Conservation (phyloP, 306 rosid species). For the Medicago ruthenica region DNA sequence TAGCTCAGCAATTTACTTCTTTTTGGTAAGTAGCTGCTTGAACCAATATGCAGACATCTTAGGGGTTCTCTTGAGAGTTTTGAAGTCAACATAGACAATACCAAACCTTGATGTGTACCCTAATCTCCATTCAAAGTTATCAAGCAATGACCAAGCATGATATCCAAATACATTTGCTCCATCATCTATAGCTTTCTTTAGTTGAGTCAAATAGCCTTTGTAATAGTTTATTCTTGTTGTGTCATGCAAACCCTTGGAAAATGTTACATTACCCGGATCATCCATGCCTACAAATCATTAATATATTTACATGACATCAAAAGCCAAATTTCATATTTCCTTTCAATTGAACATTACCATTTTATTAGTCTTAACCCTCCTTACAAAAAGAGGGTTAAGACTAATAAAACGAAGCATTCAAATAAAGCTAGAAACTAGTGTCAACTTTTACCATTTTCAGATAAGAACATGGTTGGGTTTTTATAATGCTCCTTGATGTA, state of each 20-base stretch:
- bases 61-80: slow-evolving; percentile 79
- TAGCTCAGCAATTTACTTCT: slow-evolving; percentile 45
- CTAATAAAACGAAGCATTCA: background rate
- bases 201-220: slow-evolving; percentile 64
- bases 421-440: slow-evolving; percentile 10
- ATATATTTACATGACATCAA: background rate
- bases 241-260: slow-evolving; percentile 67
- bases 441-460: slow-evolving; percentile 74
- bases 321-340: background rate
- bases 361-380: no score
- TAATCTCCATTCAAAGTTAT: slow-evolving; percentile 89
- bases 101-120: slow-evolving; percentile 97
- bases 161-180: slow-evolving; percentile 85
- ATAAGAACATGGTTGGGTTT: slow-evolving; percentile 78
- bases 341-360: background rate
- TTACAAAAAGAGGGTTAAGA: no score
- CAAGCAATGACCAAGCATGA: slow-evolving; percentile 91
- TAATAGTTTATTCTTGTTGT: slow-evolving; percentile 76
- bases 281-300: slow-evolving; percentile 72
- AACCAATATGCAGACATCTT: slow-evolving; percentile 97
- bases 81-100: slow-evolving; percentile 83
- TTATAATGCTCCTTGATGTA: slow-evolving; percentile 79
- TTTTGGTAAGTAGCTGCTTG: slow-evolving; percentile 60
- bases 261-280: slow-evolving; percentile 72
- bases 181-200: slow-evolving; percentile 79